Evolutionary conservation across 352 stramenopile species (phyloP).

Genomic region (Phytophthora kernoviae): DNA sequence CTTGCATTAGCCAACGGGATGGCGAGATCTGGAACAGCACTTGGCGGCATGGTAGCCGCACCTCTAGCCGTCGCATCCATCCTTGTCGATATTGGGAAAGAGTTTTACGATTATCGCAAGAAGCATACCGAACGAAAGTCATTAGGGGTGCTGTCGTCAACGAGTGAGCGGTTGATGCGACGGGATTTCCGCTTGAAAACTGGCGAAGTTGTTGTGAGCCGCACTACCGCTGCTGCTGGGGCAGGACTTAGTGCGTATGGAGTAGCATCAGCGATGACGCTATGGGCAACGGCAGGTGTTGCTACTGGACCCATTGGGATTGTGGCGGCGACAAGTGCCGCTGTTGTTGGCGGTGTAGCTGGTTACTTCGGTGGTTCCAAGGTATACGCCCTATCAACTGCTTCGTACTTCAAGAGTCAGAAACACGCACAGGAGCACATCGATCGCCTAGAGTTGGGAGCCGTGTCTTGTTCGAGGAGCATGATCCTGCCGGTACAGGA

Average conservation of each 20-base stretch:
- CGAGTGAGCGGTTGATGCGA: constrained; percentile 79
- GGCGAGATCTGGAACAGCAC: constrained; percentile 51
- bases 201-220: constrained; percentile 74
- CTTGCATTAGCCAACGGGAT: constrained; percentile 76
- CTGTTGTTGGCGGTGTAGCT: constrained; percentile 76
- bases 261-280: constrained; percentile 66
- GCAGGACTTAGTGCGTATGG: constrained; percentile 77
- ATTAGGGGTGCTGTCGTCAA: constrained; percentile 65
- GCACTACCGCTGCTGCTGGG: constrained; percentile 70
- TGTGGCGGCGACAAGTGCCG: constrained; percentile 72
- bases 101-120: constrained; percentile 83
- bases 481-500: constrained; percentile 58
- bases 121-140: constrained; percentile 71
- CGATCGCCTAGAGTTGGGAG: constrained; percentile 75
- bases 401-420: constrained; percentile 76
- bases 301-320: constrained; percentile 71
- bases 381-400: constrained; percentile 71
- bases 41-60: constrained; percentile 50
- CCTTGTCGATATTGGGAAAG: constrained; percentile 84
- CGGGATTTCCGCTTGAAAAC: constrained; percentile 78
- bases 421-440: constrained; percentile 82
- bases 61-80: constrained; percentile 83
- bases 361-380: constrained; percentile 82
- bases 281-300: constrained; percentile 81
- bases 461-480: constrained; percentile 88